These are phyloP conservation scores for Rhododendron mucronatum DNA, from an alignment of 148 eudicot genomes.

Conservation along the genomic window DNA sequence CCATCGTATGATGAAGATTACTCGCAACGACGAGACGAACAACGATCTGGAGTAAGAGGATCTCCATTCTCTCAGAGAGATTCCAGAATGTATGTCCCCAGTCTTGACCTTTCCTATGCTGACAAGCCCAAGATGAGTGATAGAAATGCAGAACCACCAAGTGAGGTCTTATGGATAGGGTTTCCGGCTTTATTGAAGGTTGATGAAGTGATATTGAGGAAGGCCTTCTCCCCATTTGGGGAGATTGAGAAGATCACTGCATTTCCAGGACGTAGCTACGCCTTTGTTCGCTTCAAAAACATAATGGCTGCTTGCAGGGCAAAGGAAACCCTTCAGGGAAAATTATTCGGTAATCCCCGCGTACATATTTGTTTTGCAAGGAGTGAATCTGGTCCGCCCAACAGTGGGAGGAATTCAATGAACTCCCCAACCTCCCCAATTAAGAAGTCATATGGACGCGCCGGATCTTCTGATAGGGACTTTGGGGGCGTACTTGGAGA, in stretches of 20 bases:
- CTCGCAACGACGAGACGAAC: constrained; percentile 42
- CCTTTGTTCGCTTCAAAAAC: constrained; percentile 63
- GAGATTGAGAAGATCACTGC: constrained; percentile 75
- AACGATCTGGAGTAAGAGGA: constrained; percentile 38
- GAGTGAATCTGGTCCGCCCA: constrained; percentile 51
- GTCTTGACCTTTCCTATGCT: constrained; percentile 42
- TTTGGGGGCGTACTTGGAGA: constrained; percentile 31
- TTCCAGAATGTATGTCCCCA: constrained; percentile 37
- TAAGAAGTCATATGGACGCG: constrained; percentile 30
- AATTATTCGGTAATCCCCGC: constrained; percentile 77
- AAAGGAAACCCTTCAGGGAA: constrained; percentile 77
- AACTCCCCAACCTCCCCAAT: constrained; percentile 51
- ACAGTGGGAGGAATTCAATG: constrained; percentile 36
- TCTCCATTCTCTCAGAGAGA: constrained; percentile 53
- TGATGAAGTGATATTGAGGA: constrained; percentile 56
- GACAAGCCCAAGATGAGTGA: constrained; percentile 38
- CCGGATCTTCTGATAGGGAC: constrained; percentile 47
- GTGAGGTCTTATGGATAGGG: constrained; percentile 81
- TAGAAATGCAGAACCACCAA: constrained; percentile 52
- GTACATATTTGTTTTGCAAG: constrained; percentile 73
- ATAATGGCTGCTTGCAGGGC: constrained; percentile 63
- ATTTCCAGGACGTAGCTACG: constrained; percentile 75
- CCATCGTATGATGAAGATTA: constrained; percentile 45
- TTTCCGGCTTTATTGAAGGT: constrained; percentile 67
- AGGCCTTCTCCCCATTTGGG: constrained; percentile 81